Percentiles rank a stretch among this genome's conserved stretches.
Evolutionary conservation across 2,329 filamentous ascomycete genomes (phyloP).

Genomic region (Trichoderma afroharzianum): DNA sequence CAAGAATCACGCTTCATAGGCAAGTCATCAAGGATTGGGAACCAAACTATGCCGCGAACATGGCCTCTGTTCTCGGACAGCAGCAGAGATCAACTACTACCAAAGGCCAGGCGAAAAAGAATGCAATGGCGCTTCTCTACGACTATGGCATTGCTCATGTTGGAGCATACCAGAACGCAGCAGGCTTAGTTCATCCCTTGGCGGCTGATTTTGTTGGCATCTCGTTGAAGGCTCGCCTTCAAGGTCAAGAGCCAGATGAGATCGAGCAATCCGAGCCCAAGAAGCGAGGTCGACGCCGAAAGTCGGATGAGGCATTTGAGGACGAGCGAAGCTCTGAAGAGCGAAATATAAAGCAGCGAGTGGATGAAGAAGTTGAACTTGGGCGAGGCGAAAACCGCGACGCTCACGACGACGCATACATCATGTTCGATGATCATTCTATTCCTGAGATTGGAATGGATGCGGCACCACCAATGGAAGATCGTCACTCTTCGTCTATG

Average conservation of each 20-base stretch:
- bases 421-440: constrained; percentile 38
- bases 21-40: constrained; percentile 40
- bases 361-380: constrained; percentile 29
- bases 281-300: constrained; percentile 37
- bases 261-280: constrained; percentile 18
- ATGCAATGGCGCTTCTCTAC: constrained; percentile 31
- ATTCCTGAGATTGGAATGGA: constrained; percentile 67
- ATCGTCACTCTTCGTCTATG: constrained; percentile 56
- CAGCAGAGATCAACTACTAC: constrained; percentile 24
- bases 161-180: constrained; percentile 24
- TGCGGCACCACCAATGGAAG: constrained; percentile 61
- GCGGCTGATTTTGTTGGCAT: constrained; percentile 43
- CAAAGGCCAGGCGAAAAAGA: constrained; percentile 37
- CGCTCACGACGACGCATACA: constrained; percentile 28
- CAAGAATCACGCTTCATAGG: constrained; percentile 34
- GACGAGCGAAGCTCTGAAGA: constrained; percentile 30
- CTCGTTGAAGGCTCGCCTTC: constrained; percentile 34
- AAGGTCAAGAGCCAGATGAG: constrained; percentile 24
- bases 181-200: constrained; percentile 41
- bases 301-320: constrained; percentile 42
- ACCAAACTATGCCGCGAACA: constrained; percentile 49
- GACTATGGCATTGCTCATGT: constrained; percentile 35
- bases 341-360: constrained; percentile 38
- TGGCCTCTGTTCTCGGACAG: constrained; percentile 39
- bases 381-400: constrained; percentile 25